phyloP scores from a whole-genome alignment of 768 basidiomycete genomes.

The Amanita inopinata region DNA sequence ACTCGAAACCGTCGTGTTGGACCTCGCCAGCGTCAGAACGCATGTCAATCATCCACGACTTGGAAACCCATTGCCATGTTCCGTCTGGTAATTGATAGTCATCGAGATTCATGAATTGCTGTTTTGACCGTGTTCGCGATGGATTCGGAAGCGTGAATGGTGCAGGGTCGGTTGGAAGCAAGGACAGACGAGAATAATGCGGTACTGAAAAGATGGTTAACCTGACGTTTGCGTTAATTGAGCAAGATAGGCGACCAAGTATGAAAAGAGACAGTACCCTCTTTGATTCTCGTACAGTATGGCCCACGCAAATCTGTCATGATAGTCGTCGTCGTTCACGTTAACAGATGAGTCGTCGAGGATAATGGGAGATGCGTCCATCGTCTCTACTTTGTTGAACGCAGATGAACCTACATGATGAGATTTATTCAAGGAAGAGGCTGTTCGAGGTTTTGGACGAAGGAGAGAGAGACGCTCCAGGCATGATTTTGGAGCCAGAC shows the following conservation, averaged over 20 bases:
- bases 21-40: conserved; percentile 64
- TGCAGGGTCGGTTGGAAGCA: conserved; percentile 64
- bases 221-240: conserved; percentile 24
- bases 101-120: conserved; percentile 46
- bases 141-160: conserved; percentile 57
- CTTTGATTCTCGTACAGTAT: conserved; percentile 76
- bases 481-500: conserved; percentile 27
- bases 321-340: conserved; percentile 21
- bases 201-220: conserved; percentile 64
- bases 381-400: background rate
- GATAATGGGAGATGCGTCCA: conserved; percentile 17
- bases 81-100: conserved; percentile 74
- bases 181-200: conserved; percentile 59
- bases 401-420: background rate
- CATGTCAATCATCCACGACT: conserved; percentile 85
- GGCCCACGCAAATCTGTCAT: conserved; percentile 67
- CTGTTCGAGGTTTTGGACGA: conserved; percentile 21
- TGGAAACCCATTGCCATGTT: conserved; percentile 74
- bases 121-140: conserved; percentile 29
- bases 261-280: conserved; percentile 31
- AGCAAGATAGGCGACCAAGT: background rate
- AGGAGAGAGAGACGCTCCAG: conserved; percentile 17
- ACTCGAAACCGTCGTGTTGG: conserved; percentile 79
- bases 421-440: conserved; percentile 10
- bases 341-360: conserved; percentile 20